Base-by-base conservation (phyloP, 176 grass and related monocot genomes). In the Puccinellia tenuiflora region DNA sequence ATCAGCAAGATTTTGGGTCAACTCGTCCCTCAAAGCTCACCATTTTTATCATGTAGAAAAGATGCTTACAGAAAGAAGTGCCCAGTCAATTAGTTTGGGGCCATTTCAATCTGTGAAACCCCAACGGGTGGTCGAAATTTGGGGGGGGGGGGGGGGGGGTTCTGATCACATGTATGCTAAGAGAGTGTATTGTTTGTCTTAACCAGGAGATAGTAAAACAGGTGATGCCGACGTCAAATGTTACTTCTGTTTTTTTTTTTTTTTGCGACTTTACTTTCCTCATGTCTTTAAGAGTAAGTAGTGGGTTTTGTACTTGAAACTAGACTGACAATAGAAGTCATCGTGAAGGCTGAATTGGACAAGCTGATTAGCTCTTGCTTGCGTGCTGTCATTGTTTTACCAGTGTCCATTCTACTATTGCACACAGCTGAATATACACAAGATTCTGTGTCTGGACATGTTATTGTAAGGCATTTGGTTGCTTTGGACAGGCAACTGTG, bases 31-130 rank as follows among this genome's bases (percentile, higher is more conserved):
- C 7, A 38, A 5, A 14, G 22, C 20, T 66, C 37, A 69, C 37
- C 66, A 69, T 69, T 69, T 60, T 69, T 42, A 69, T 13, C 11
- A n/a, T 69, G 66, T 69, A 69, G 66, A 69, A 21, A 68, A 38
- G 66, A 21, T 13, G 35, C 13, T 69, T 69, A 42, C 66, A 69
- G 37, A 69, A 69, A 69, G 37, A 69, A 69, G 13, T 13, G 21
- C 37, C 66, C 37, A 69, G 66, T 40, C 21, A 1, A 69, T 69
- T 69, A 68, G 34, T 69, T 69, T 0, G 2, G 31, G 30, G 63
- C 15, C 63, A 66, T 66, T 34, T 34, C 63, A 21, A 66, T 35
- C 31, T 3, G 24, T 6, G 25, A 28, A n/a, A 29, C 26, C 63
- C 43, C 42, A 2, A 45, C 61, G 5, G 30, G 3, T 20, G 17